phyloP scores from a whole-genome alignment of 2,329 filamentous ascomycete genomes.

The Calonectria honghensis region DNA sequence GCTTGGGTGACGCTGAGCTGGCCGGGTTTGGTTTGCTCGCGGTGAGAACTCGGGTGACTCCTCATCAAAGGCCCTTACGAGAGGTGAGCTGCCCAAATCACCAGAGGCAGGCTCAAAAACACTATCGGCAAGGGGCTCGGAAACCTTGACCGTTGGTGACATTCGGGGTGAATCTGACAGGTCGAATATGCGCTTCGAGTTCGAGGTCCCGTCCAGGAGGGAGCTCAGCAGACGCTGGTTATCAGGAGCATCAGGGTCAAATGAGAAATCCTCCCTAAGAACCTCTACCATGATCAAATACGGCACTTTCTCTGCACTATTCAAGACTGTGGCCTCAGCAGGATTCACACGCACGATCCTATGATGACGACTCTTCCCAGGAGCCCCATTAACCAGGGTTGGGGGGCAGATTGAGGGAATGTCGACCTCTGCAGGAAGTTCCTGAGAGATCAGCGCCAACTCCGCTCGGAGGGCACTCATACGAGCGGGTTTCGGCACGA shows the following conservation, averaged over 20 bases:
- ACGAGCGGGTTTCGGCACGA: slow-evolving; percentile 87
- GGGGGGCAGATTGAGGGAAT: slow-evolving; percentile 89
- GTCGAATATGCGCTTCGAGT: slow-evolving; percentile 79
- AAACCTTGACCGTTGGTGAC: slow-evolving; percentile 62
- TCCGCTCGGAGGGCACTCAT: slow-evolving; percentile 88
- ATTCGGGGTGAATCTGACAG: slow-evolving; percentile 78
- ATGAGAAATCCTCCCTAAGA: slow-evolving; percentile 87
- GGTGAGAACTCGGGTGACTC: slow-evolving; percentile 60
- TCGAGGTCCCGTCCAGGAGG: slow-evolving; percentile 74
- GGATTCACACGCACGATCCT: slow-evolving; percentile 89
- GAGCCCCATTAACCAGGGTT: slow-evolving; percentile 82
- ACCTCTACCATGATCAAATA: slow-evolving; percentile 91
- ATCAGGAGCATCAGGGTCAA: slow-evolving; percentile 83
- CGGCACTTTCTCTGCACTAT: slow-evolving; percentile 90
- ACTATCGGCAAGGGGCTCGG: slow-evolving; percentile 77
- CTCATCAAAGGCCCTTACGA: slow-evolving; percentile 76
- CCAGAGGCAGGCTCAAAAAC: slow-evolving; percentile 89
- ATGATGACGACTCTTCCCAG: slow-evolving; percentile 85
- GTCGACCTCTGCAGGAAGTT: slow-evolving; percentile 88
- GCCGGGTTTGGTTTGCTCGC: slow-evolving; percentile 57
- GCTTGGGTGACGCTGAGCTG: slow-evolving; percentile 75
- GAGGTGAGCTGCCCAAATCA: slow-evolving; percentile 83
- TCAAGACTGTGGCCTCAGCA: slow-evolving; percentile 88
- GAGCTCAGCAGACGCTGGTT: slow-evolving; percentile 80
- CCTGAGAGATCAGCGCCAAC: slow-evolving; percentile 86